Conservation (phyloP, 2,329 filamentous ascomycete genomes). For the Apiospora sp. region DNA sequence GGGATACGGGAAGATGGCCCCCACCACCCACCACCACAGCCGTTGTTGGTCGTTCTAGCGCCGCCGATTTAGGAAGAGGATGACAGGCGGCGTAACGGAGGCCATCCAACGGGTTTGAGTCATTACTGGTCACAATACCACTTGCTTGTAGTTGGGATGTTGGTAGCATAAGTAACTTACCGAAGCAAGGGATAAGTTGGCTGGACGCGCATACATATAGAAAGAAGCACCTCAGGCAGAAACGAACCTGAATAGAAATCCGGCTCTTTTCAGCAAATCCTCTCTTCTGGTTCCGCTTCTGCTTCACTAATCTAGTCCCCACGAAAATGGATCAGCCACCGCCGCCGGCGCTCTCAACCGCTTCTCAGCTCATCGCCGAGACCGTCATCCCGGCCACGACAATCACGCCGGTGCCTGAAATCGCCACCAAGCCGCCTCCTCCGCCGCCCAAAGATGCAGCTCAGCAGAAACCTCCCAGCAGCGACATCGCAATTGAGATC, state of each 20-base stretch:
- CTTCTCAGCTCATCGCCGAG: conserved; percentile 25
- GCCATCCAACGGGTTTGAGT: background rate
- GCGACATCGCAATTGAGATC: conserved; percentile 30
- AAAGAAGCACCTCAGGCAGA: too few species aligned
- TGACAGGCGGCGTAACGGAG: background rate
- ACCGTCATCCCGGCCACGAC: conserved; percentile 30
- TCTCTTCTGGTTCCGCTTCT: background rate
- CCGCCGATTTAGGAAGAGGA: background rate
- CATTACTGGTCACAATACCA: background rate
- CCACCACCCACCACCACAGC: background rate
- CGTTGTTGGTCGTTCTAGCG: background rate
- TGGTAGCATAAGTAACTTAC: too few species aligned
- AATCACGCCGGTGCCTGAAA: conserved; percentile 20
- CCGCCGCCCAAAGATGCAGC: background rate
- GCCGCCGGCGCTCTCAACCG: background rate
- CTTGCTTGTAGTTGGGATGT: background rate
- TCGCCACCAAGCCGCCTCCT: background rate
- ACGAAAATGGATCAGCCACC: background rate
- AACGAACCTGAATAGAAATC: too few species aligned
- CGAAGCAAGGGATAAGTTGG: too few species aligned
- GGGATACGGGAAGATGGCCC: background rate
- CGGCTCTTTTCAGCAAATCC: background rate
- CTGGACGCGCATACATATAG: too few species aligned
- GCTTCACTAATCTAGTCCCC: background rate
- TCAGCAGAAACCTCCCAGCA: background rate